phyloP scores from a whole-genome alignment of 805 yeast genomes.

The Lipomyces oligophaga region DNA sequence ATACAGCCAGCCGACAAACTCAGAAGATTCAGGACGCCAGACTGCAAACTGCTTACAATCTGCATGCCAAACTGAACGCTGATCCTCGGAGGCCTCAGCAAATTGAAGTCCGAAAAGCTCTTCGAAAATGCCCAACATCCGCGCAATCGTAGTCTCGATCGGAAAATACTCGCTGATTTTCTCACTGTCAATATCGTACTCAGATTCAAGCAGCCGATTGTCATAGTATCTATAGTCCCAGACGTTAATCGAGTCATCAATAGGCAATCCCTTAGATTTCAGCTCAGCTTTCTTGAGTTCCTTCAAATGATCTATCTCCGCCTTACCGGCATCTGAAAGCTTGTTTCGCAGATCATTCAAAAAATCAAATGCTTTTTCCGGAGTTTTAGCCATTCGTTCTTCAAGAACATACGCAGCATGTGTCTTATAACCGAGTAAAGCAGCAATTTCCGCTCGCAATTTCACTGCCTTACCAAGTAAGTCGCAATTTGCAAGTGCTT shows the following conservation, averaged over 20 bases:
- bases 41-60: slow-evolving; percentile 74
- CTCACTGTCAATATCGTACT: slow-evolving; percentile 67
- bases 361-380: slow-evolving; percentile 49
- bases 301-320: slow-evolving; percentile 50
- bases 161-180: slow-evolving; percentile 78
- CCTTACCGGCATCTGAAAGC: slow-evolving; percentile 55
- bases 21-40: slow-evolving; percentile 54
- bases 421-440: slow-evolving; percentile 59
- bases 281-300: slow-evolving; percentile 54
- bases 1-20: slow-evolving; percentile 74
- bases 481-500: slow-evolving; percentile 60
- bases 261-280: slow-evolving; percentile 43
- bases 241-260: slow-evolving; percentile 45
- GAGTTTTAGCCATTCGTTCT: slow-evolving; percentile 74
- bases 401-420: slow-evolving; percentile 71
- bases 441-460: slow-evolving; percentile 59
- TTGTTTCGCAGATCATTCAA: slow-evolving; percentile 58
- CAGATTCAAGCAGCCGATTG: slow-evolving; percentile 59
- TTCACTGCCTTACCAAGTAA: slow-evolving; percentile 58
- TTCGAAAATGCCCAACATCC: slow-evolving; percentile 72
- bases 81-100: slow-evolving; percentile 45
- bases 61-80: slow-evolving; percentile 63
- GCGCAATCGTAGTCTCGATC: slow-evolving; percentile 57
- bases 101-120: slow-evolving; percentile 65
- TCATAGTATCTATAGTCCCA: slow-evolving; percentile 76